Evolutionary conservation across 495 filamentous ascomycete genomes (phyloP).

Genomic region (Neurospora sp.): DNA sequence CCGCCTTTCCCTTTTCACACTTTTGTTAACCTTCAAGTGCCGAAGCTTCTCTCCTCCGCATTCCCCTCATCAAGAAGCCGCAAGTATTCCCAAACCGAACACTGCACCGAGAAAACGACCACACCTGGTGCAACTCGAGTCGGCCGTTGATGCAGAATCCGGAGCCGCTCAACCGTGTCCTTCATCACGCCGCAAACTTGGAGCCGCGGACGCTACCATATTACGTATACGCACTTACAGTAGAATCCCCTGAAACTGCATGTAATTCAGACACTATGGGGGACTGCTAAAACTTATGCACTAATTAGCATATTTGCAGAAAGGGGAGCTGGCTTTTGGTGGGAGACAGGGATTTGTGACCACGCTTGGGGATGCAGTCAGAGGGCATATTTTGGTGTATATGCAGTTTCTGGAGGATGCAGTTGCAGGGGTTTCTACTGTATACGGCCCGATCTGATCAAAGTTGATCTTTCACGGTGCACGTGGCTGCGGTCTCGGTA

Average conservation of each 20-base stretch:
- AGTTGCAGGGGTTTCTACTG: too few relatives aligned
- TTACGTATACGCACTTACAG: too few relatives aligned
- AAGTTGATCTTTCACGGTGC: not conserved
- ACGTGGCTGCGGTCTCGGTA: not conserved
- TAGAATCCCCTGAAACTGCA: too few relatives aligned
- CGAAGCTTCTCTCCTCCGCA: not conserved
- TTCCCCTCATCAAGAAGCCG: not conserved
- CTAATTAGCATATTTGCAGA: too few relatives aligned
- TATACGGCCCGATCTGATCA: not conserved
- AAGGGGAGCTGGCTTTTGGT: too few relatives aligned
- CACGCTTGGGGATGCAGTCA: too few relatives aligned
- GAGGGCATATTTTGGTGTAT: too few relatives aligned
- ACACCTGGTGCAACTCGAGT: not conserved
- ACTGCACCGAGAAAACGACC: not conserved
- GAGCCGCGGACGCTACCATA: not conserved
- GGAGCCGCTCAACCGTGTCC: not conserved
- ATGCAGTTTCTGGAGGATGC: too few relatives aligned
- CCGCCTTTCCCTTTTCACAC: not conserved
- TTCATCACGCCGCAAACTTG: not conserved
- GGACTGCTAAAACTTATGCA: too few relatives aligned
- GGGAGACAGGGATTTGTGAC: too few relatives aligned
- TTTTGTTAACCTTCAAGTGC: not conserved
- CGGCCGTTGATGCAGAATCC: not conserved
- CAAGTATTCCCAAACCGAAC: not conserved
- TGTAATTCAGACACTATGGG: too few relatives aligned